A percentile compares a stretch with the other conserved stretches of the same genome.
Conservation (phyloP, 2,329 filamentous ascomycete genomes). For the Verticillium isaacii region DNA sequence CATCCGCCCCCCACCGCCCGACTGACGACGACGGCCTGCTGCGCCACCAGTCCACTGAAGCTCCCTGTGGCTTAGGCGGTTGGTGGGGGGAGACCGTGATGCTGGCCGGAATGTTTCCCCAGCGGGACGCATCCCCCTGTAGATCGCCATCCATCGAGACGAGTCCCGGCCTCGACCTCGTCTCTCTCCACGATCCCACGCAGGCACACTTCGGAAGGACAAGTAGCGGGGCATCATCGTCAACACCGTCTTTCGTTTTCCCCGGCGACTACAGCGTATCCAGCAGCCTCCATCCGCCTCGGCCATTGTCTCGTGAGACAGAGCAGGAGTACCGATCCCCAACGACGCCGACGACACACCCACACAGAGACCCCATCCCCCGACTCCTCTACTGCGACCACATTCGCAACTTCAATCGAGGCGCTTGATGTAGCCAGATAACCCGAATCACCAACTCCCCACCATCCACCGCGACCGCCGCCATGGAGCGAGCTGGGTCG, state of each 20-base stretch:
- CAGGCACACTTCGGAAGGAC: neutral
- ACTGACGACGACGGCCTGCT: slow-evolving; percentile 3
- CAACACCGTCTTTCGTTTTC: neutral
- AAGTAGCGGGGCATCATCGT: neutral
- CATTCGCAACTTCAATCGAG: neutral
- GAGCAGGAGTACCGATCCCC: neutral
- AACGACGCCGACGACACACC: neutral
- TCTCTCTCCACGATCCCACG: neutral
- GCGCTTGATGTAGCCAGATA: neutral
- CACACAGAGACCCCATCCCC: neutral
- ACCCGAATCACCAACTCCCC: neutral
- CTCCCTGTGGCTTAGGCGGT: slow-evolving; percentile 12
- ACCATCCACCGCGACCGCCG: slow-evolving; percentile 7
- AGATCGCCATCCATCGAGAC: neutral
- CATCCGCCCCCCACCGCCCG: neutral
- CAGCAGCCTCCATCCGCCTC: too few species aligned
- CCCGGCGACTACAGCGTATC: neutral
- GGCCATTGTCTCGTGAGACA: neutral
- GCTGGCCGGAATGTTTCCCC: neutral
- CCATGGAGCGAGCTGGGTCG: slow-evolving; percentile 38
- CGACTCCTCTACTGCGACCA: neutral
- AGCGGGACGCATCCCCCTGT: neutral
- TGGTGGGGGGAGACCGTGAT: neutral
- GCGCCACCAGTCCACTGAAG: slow-evolving; percentile 12
- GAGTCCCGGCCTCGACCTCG: neutral